A percentile compares a stretch with the other conserved stretches of the same genome.
Conservation (phyloP, 305 asterid species). For the Euphrasia arctica region DNA sequence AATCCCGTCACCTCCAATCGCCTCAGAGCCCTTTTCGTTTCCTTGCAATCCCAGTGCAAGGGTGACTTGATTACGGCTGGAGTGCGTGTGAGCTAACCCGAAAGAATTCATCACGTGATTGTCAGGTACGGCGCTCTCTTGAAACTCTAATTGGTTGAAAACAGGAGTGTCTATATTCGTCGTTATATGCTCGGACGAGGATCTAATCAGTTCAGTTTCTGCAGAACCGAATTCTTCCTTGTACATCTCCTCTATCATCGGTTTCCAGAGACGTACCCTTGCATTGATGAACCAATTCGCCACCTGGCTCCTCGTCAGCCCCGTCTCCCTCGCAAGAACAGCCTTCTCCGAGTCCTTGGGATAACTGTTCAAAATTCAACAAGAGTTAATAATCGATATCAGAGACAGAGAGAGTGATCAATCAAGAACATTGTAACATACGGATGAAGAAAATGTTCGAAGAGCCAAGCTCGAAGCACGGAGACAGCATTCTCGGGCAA, state of each 20-base stretch:
- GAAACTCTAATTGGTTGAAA: constrained; percentile 6
- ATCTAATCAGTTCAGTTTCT: constrained; percentile 32
- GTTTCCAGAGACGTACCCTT: constrained; percentile 89
- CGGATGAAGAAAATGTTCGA: constrained; percentile 93
- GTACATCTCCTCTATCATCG: constrained; percentile 88
- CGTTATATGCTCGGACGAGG: constrained; percentile 42
- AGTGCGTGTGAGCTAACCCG: constrained; percentile 25
- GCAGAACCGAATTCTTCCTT: constrained; percentile 69
- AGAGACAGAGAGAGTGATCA: no score
- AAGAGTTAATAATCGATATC: neutral
- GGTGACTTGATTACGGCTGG: constrained; percentile 31
- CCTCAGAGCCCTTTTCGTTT: constrained; percentile 28
- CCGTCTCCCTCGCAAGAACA: constrained; percentile 77
- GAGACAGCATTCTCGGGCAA: constrained; percentile 83
- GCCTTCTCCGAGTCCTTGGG: constrained; percentile 81
- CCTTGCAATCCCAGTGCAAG: constrained; percentile 54
- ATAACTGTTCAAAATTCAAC: constrained; percentile 40
- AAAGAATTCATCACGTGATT: constrained; percentile 28
- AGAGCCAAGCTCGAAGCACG: constrained; percentile 85
- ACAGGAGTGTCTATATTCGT: constrained; percentile 37
- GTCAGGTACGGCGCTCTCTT: constrained; percentile 23
- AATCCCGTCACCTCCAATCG: neutral
- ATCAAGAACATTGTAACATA: constrained; percentile 28
- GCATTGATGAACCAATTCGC: constrained; percentile 93
- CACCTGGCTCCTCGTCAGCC: constrained; percentile 79